These are phyloP conservation scores for Articulospora tetracladia DNA, from an alignment of 495 filamentous ascomycete genomes.

Conservation along the genomic window DNA sequence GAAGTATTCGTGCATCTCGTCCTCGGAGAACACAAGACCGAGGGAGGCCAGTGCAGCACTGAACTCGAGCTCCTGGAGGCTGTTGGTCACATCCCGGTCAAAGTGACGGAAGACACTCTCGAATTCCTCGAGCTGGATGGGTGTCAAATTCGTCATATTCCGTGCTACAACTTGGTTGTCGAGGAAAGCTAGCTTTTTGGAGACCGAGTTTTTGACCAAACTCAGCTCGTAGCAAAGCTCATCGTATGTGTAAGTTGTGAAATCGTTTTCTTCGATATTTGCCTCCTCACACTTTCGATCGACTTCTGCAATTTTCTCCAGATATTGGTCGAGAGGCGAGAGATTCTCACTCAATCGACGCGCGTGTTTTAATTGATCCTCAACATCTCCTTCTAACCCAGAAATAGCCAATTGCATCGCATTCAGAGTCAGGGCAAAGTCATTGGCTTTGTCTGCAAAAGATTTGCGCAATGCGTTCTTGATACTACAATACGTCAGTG, in stretches of 20 bases:
- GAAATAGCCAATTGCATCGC: constrained; percentile 91
- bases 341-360: constrained; percentile 74
- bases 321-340: constrained; percentile 80
- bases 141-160: constrained; percentile 97
- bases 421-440: constrained; percentile 91
- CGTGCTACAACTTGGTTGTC: constrained; percentile 96
- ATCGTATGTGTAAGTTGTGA: constrained; percentile 95
- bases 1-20: constrained; percentile 95
- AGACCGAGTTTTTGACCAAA: constrained; percentile 82
- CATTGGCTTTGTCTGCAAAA: constrained; percentile 95
- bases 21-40: constrained; percentile 89
- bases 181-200: constrained; percentile 92
- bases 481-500: constrained; percentile 50
- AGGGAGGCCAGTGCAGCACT: constrained; percentile 89
- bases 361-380: constrained; percentile 87
- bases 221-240: constrained; percentile 92
- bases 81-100: constrained; percentile 88
- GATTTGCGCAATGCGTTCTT: constrained; percentile 88
- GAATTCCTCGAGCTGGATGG: constrained; percentile 97
- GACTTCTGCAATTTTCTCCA: constrained; percentile 75
- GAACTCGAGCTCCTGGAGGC: constrained; percentile 91
- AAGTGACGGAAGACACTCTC: constrained; percentile 98
- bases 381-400: constrained; percentile 89
- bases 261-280: constrained; percentile 98
- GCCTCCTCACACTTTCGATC: constrained; percentile 90